Base-by-base conservation (phyloP, 129 eudicot species). In the Lactuca sativa region DNA sequence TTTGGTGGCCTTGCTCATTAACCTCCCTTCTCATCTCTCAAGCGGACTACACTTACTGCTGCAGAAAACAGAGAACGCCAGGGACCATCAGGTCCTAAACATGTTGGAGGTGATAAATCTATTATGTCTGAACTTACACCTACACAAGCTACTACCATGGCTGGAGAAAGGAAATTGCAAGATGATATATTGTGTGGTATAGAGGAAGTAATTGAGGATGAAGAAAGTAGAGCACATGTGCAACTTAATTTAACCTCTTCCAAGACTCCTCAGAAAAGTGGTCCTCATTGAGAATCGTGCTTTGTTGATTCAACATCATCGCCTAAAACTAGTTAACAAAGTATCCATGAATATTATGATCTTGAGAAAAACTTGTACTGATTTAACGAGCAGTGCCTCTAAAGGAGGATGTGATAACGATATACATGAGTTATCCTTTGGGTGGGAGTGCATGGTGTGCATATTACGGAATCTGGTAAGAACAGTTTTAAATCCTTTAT, bases 61-160 rank as follows among this genome's bases (percentile, higher is more conserved):
- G 95, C 96, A 44, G 84, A 92, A 77, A 86, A 85, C 36, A 80
- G 98, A 77, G 87, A 80, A 31, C 82, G 21, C 75, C 9, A 77
- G 66, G 56, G 81, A 71, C 95, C 91, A 38, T 57, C 90, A 32
- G 98, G 96, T 25, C 92, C 98, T 72, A 83, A 83, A 32, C 87
- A 82, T 57, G 83, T 93, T 51, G 98, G 98, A 48, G 98, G 98
- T 57, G 97, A 93, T 78, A 82, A 76, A 30, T 76, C 86, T 43
- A 76, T 90, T 37, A 93, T 74, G 97, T 72, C 76, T 75, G 84
- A 90, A 11, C 81, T 93, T 41, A 86, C 74, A 72, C 97, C 98
- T 7, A 68, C 69, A 6, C 97, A 93, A 85, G 98, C 98, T 43
- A 97, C 98, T 78, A 95, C 95, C 43, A 89, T 93, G 98, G 98